Base-by-base conservation (phyloP, 441 rosid genomes). In the Populus hybrid region DNA sequence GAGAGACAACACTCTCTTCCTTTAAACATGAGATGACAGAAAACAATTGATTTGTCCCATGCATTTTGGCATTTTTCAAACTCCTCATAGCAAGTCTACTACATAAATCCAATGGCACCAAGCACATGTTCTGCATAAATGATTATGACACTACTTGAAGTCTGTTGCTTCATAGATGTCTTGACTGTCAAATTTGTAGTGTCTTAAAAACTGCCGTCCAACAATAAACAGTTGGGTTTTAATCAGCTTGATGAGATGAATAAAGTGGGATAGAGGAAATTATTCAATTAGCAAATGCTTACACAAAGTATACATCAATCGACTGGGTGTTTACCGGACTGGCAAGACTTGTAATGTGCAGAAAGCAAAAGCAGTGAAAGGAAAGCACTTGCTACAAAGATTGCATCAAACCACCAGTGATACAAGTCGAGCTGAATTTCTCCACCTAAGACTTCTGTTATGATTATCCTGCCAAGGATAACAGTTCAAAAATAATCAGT, bases 321-420 rank as follows among this genome's bases (percentile, higher is more conserved):
- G 36, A 94, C 90, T 9, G 98, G 94, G 83, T 97, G 98, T 78
- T 97, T 97, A 83, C 92, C 95, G n/a, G 90, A 83, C 90, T 97
- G 98, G 30, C 98, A 94, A 72, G 99, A 97, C 16, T 98, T 94
- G 72, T 94, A 93, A 84, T 94, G 98, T 1, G 98, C 99, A 76
- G 99, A 91, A 5, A 97, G 91, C 83, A 97, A 86, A 75, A 97
- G 94, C 73, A 93, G 87, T 68, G 99, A 97, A 76, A 92, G 97
- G 87, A 97, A 93, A 78, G 98, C 97, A 75, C 98, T 94, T 38
- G 99, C 99, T 71, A 89, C 99, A 71, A 97, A 94, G 75, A 97
- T 93, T 40, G 99, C 99, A 85, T 94, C 99, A 75, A 97, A 94
- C 98, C 98, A 97, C 74, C 97, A 85, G 79, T 97, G 98, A 86